Evolutionary conservation across 2,329 filamentous ascomycete genomes (phyloP).

Genomic region (Ascosphaera aggregata): DNA sequence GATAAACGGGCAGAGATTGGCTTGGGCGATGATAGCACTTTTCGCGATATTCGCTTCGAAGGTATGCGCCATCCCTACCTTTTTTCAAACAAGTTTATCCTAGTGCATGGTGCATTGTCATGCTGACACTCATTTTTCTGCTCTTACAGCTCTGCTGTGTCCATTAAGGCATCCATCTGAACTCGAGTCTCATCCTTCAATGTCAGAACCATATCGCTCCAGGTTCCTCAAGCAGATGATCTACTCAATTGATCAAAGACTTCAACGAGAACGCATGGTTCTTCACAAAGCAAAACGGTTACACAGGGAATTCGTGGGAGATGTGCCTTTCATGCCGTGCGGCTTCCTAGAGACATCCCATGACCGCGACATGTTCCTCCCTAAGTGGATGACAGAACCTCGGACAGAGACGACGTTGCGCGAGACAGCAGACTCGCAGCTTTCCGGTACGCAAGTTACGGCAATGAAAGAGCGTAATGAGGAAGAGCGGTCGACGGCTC

Average conservation of each 20-base stretch:
- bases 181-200: constrained; percentile 32
- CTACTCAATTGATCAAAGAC: constrained; percentile 29
- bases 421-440: constrained; percentile 4
- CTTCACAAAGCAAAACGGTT: constrained; percentile 35
- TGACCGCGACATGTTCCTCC: constrained; percentile 23
- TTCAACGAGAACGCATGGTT: constrained; percentile 31
- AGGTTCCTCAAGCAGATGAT: constrained; percentile 34
- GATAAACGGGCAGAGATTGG: constrained; percentile 13
- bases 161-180: constrained; percentile 40
- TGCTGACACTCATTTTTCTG: too few species aligned
- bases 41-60: constrained; percentile 32
- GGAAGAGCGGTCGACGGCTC: constrained; percentile 12
- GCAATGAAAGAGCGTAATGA: constrained; percentile 6
- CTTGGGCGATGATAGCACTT: constrained; percentile 34
- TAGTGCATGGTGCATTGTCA: neutral
- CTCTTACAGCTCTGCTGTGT: constrained; percentile 28
- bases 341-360: constrained; percentile 27
- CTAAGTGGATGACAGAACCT: constrained; percentile 2
- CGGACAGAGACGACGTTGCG: neutral
- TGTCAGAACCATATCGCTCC: constrained; percentile 34
- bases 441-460: constrained; percentile 5
- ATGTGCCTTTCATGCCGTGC: constrained; percentile 34
- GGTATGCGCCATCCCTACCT: constrained; percentile 16
- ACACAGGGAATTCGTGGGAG: constrained; percentile 34
- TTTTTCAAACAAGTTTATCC: neutral